phyloP scores from a whole-genome alignment of 2,329 filamentous ascomycete species.

The Sarocladium oryzae region DNA sequence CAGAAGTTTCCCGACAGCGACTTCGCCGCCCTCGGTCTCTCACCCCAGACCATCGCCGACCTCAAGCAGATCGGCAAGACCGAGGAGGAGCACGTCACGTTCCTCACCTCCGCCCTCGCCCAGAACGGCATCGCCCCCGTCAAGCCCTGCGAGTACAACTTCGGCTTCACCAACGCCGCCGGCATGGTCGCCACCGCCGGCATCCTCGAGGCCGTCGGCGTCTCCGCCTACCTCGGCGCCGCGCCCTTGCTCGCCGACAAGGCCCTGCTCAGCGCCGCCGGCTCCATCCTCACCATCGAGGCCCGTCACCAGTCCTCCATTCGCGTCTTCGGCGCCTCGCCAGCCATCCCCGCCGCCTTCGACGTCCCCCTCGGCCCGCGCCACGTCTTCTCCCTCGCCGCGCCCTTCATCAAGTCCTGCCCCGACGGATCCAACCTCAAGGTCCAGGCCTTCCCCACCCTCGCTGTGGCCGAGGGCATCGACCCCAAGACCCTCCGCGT shows the following conservation, averaged over 20 bases:
- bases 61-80: constrained; percentile 56
- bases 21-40: constrained; percentile 47
- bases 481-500: constrained; percentile 30
- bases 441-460: constrained; percentile 54
- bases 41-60: constrained; percentile 30
- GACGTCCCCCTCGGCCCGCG: constrained; percentile 62
- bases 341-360: constrained; percentile 61
- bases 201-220: constrained; percentile 65
- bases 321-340: constrained; percentile 49
- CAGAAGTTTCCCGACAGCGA: constrained; percentile 57
- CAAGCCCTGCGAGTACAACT: constrained; percentile 65
- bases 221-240: constrained; percentile 68
- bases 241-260: constrained; percentile 56
- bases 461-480: constrained; percentile 43
- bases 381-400: constrained; percentile 67
- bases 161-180: constrained; percentile 58
- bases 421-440: constrained; percentile 58
- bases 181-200: constrained; percentile 64
- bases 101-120: constrained; percentile 49
- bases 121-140: constrained; percentile 59
- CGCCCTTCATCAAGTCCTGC: constrained; percentile 66
- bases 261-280: constrained; percentile 58
- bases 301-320: constrained; percentile 69
- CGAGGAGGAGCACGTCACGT: constrained; percentile 43
- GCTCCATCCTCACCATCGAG: constrained; percentile 66